Percentiles rank a stretch among this genome's conserved stretches.
Evolutionary conservation across 192 early-diverging fungal species (phyloP).

Genomic region (Funneliformis geosporum): DNA sequence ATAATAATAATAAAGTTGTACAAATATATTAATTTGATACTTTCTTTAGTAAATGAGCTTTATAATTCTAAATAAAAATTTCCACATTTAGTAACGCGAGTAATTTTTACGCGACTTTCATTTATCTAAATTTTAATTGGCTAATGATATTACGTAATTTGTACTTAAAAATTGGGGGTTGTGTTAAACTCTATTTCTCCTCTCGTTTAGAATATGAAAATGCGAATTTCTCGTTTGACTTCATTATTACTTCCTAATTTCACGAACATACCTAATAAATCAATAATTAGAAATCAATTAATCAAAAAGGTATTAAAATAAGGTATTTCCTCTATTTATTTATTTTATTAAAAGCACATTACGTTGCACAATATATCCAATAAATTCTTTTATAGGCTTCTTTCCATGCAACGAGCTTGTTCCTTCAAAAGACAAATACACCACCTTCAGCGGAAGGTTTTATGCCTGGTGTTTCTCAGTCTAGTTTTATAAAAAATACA

Average conservation of each 20-base stretch:
- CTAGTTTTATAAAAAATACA: constrained; percentile 76
- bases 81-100: too few species aligned
- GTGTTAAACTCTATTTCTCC: too few species aligned
- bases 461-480: constrained; percentile 77
- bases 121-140: too few species aligned
- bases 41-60: too few species aligned
- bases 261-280: neutral
- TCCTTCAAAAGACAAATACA: constrained; percentile 31
- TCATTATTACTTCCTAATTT: neutral
- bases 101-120: too few species aligned
- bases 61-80: too few species aligned
- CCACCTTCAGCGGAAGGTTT: constrained; percentile 80
- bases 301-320: constrained; percentile 7
- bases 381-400: constrained; percentile 5
- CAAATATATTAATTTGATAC: too few species aligned
- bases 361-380: neutral
- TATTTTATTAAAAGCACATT: neutral
- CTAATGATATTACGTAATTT: too few species aligned
- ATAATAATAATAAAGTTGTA: too few species aligned
- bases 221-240: neutral
- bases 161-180: too few species aligned
- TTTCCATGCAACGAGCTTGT: constrained; percentile 41
- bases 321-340: neutral
- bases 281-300: neutral
- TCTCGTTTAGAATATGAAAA: neutral